These are phyloP conservation scores for Tuber aestivum DNA, from an alignment of 495 filamentous ascomycete genomes.

Conservation along the genomic window DNA sequence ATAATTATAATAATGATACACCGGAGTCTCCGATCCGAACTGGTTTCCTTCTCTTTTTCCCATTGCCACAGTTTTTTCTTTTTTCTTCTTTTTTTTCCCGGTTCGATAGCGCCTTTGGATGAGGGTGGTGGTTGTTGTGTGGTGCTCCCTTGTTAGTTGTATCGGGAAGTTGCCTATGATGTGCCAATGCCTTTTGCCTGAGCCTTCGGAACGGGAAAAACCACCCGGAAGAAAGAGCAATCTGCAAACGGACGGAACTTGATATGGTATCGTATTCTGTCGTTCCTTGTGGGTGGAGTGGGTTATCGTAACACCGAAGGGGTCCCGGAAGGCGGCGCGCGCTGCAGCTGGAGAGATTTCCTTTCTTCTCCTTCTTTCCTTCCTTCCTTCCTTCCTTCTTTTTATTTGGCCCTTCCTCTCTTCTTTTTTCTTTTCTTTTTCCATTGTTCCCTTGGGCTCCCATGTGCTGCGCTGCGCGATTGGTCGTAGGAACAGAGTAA, in stretches of 20 bases:
- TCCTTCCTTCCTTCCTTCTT: neutral
- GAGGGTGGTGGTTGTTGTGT: neutral
- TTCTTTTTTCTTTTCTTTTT: neutral
- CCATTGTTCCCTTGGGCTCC: neutral
- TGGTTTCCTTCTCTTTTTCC: neutral
- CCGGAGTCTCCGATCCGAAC: neutral
- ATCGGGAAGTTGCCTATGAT: slow-evolving; percentile 3
- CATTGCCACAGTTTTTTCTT: neutral
- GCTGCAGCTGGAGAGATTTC: neutral
- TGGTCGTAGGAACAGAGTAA: slow-evolving; percentile 4
- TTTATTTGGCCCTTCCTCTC: neutral
- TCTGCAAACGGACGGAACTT: slow-evolving; percentile 5
- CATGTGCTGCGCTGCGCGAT: neutral
- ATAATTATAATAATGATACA: neutral
- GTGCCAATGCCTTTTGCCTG: neutral
- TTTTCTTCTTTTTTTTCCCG: neutral
- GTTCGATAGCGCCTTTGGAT: neutral
- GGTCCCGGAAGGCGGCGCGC: slow-evolving; percentile 4
- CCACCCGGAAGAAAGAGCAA: neutral
- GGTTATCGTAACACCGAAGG: neutral
- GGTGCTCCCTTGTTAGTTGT: neutral
- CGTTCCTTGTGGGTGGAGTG: neutral
- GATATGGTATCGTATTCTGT: neutral
- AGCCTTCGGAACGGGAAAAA: slow-evolving; percentile 3
- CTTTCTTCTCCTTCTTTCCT: neutral